These are phyloP conservation scores for Xylariaceae sp. DNA, from an alignment of 2,329 filamentous ascomycete species.

Conservation along the genomic window DNA sequence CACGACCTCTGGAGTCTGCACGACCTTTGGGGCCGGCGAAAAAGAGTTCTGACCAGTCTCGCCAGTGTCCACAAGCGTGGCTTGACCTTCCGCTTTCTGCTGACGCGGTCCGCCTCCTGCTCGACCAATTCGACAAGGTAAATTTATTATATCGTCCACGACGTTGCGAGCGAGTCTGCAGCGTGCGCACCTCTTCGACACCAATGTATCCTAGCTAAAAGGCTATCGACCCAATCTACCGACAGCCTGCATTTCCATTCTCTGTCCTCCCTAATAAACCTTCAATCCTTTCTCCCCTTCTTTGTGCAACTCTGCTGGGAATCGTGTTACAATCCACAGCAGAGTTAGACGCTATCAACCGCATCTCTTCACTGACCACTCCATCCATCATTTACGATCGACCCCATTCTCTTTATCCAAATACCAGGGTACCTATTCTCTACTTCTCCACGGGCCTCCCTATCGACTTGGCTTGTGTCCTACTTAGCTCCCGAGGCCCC, in stretches of 20 bases:
- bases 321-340: background rate
- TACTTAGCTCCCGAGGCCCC: conserved; percentile 1
- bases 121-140: conserved; percentile 3
- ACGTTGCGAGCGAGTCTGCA: no score
- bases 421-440: background rate
- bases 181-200: no score
- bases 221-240: no score
- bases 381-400: background rate
- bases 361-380: conserved; percentile 1
- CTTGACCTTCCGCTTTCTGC: background rate
- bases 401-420: no score
- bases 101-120: conserved; percentile 8
- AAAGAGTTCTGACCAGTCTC: background rate
- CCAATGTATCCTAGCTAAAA: background rate
- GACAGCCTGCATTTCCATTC: background rate
- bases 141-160: conserved; percentile 2
- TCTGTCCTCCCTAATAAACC: background rate
- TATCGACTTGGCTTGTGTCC: conserved; percentile 5
- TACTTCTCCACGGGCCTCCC: conserved; percentile 5
- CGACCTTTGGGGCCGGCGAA: background rate
- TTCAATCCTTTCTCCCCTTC: background rate
- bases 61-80: background rate
- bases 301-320: background rate
- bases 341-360: background rate
- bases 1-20: no score